phyloP scores from a whole-genome alignment of 2,329 filamentous ascomycete species.

The Coniella vitis region DNA sequence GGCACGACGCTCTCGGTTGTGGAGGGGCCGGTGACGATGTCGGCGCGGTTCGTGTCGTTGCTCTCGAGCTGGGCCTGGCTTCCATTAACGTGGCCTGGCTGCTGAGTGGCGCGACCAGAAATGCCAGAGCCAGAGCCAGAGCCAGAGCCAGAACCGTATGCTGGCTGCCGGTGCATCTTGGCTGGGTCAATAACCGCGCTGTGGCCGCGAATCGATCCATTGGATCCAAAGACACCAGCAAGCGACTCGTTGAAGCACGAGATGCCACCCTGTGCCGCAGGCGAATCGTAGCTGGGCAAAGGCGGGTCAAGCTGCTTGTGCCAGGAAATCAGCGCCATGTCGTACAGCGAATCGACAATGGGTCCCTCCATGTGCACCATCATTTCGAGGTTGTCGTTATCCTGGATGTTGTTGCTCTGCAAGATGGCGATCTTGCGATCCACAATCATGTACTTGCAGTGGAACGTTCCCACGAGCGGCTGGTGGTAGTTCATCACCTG shows the following conservation, averaged over 20 bases:
- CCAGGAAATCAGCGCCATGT: slow-evolving; percentile 69
- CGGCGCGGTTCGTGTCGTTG: slow-evolving; percentile 13
- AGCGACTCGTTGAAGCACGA: slow-evolving; percentile 21
- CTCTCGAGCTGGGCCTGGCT: slow-evolving; percentile 4
- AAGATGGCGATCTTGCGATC: slow-evolving; percentile 64
- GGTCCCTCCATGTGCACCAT: slow-evolving; percentile 69
- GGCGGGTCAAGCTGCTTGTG: slow-evolving; percentile 53
- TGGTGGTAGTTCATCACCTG: slow-evolving; percentile 68
- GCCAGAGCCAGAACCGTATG: slow-evolving; percentile 5
- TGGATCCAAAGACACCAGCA: slow-evolving; percentile 22
- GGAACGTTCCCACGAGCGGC: slow-evolving; percentile 66
- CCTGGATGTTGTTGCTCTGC: slow-evolving; percentile 73
- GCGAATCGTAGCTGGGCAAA: slow-evolving; percentile 46
- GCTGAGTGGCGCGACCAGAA: slow-evolving; percentile 4
- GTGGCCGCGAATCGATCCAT: slow-evolving; percentile 26
- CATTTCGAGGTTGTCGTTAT: slow-evolving; percentile 79
- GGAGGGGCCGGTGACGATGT: slow-evolving; percentile 18
- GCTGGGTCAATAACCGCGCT: slow-evolving; percentile 23
- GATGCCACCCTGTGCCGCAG: slow-evolving; percentile 34
- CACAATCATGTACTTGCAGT: slow-evolving; percentile 71
- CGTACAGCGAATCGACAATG: slow-evolving; percentile 70
- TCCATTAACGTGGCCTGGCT: slow-evolving; percentile 15
- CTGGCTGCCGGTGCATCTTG: slow-evolving; percentile 18
- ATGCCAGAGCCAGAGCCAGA: too few species aligned
- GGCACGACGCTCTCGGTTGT: slow-evolving; percentile 18